Conservation (phyloP, 2,329 filamentous ascomycete genomes). For the Ploettnerulaceae sp. region DNA sequence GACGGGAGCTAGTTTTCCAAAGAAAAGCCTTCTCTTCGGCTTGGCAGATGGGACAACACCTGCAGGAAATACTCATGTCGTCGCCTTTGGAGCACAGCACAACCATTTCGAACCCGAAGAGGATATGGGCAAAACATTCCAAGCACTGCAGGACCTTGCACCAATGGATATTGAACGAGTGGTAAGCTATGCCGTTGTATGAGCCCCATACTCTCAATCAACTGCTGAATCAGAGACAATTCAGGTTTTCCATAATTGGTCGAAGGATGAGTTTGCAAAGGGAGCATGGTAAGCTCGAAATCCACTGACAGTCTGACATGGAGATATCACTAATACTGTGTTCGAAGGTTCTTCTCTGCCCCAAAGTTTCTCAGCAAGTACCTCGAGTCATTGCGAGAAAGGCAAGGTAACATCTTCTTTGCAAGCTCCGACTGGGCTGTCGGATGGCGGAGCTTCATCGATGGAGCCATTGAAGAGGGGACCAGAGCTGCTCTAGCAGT, state of each 20-base stretch:
- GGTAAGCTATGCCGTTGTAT: background rate
- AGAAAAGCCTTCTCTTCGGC: conserved; percentile 40
- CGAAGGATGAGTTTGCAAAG: conserved; percentile 43
- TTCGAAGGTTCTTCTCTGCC: conserved; percentile 39
- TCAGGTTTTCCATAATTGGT: conserved; percentile 46
- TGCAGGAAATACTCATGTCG: conserved; percentile 44
- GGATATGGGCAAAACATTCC: conserved; percentile 32
- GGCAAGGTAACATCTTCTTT: conserved; percentile 43
- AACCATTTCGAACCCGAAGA: conserved; percentile 43
- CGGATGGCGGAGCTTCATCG: conserved; percentile 47
- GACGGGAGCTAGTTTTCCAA: conserved; percentile 41
- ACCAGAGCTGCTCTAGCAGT: conserved; percentile 37
- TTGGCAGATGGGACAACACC: conserved; percentile 43
- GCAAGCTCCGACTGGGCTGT: conserved; percentile 45
- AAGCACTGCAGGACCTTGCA: conserved; percentile 35
- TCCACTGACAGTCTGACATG: too few species aligned
- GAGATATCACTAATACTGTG: too few species aligned
- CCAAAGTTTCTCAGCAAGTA: conserved; percentile 38
- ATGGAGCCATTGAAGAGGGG: conserved; percentile 46
- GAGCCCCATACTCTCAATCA: too few species aligned
- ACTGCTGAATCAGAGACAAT: background rate
- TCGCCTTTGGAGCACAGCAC: conserved; percentile 40
- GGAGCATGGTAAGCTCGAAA: too few species aligned
- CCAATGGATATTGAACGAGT: conserved; percentile 16
- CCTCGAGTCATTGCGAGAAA: conserved; percentile 38